A percentile compares a stretch with the other conserved stretches of the same genome.
Conservation (phyloP, 2,329 filamentous ascomycete genomes). For the Thermochaetoides dissita region DNA sequence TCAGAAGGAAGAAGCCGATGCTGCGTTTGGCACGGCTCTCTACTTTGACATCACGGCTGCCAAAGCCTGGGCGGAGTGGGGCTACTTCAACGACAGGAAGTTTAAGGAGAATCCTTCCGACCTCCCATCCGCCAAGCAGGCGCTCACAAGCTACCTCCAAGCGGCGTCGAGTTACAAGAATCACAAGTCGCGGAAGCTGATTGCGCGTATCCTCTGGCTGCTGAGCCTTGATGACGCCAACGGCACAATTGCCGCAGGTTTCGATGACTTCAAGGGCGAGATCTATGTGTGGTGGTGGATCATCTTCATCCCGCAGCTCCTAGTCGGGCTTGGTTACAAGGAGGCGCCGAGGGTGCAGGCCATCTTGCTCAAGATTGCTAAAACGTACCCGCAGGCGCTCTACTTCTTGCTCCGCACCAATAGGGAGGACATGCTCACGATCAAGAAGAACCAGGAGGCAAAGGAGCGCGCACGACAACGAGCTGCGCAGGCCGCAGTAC, state of each 20-base stretch:
- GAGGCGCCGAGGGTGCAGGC: constrained; percentile 77
- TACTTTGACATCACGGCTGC: constrained; percentile 92
- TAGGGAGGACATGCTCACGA: constrained; percentile 80
- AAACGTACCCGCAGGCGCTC: constrained; percentile 85
- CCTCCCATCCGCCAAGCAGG: constrained; percentile 73
- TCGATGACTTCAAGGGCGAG: constrained; percentile 94
- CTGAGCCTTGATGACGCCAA: constrained; percentile 84
- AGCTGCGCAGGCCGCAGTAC: constrained; percentile 4
- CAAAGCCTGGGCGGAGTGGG: constrained; percentile 99
- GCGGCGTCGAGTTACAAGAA: constrained; percentile 95
- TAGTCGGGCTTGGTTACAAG: constrained; percentile 80
- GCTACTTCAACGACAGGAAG: constrained; percentile 89
- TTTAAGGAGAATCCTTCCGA: constrained; percentile 85
- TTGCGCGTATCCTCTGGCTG: constrained; percentile 88
- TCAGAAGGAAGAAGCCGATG: constrained; percentile 81
- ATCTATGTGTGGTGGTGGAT: constrained; percentile 99
- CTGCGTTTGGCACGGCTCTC: constrained; percentile 84
- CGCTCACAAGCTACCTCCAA: constrained; percentile 90
- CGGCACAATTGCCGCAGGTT: constrained; percentile 69
- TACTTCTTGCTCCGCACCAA: constrained; percentile 93
- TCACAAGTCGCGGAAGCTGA: constrained; percentile 84
- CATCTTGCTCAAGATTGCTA: constrained; percentile 85
- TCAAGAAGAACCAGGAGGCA: constrained; percentile 75
- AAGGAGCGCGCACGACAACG: constrained; percentile 40
- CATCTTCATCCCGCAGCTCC: constrained; percentile 91